phyloP scores from a whole-genome alignment of 2,329 filamentous ascomycete species.

The Emmonsiellopsis sp. region DNA sequence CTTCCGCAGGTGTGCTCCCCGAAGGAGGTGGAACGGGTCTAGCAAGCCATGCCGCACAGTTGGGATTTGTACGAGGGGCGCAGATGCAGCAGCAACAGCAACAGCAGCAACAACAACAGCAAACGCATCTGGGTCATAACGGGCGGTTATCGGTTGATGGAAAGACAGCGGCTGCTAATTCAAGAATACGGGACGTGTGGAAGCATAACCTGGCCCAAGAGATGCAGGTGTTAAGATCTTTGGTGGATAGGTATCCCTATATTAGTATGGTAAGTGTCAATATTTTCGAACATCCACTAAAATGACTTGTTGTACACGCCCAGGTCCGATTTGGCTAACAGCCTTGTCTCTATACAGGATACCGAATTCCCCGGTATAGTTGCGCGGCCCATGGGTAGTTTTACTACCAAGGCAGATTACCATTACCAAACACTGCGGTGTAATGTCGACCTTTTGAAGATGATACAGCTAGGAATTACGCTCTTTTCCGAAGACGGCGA shows the following conservation, averaged over 20 bases:
- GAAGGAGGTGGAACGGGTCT: constrained; percentile 57
- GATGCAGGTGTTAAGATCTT: constrained; percentile 70
- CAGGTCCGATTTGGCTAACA: constrained; percentile 11
- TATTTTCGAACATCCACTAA: constrained; percentile 1
- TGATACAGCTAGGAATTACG: constrained; percentile 93
- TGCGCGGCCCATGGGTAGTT: constrained; percentile 86
- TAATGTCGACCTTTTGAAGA: constrained; percentile 94
- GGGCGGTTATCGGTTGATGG: constrained; percentile 45
- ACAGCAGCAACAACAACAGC: constrained; percentile 43
- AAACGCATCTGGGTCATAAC: constrained; percentile 35
- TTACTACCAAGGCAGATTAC: constrained; percentile 92
- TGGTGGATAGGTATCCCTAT: constrained; percentile 87
- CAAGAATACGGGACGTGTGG: constrained; percentile 93
- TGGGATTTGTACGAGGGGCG: constrained; percentile 74
- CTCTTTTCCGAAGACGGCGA: constrained; percentile 88
- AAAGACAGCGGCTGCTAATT: constrained; percentile 54
- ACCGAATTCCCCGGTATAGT: constrained; percentile 98
- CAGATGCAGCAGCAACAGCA: constrained; percentile 54
- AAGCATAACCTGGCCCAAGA: constrained; percentile 83
- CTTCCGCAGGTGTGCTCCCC: constrained; percentile 40
- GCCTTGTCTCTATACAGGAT: constrained; percentile 51
- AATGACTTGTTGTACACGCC: constrained; percentile 5
- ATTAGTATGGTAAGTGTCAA: constrained; percentile 78
- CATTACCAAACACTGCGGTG: constrained; percentile 96
- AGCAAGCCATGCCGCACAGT: constrained; percentile 76